phyloP scores from a whole-genome alignment of 208 protist species.

The Wallacemonas rigidus region DNA sequence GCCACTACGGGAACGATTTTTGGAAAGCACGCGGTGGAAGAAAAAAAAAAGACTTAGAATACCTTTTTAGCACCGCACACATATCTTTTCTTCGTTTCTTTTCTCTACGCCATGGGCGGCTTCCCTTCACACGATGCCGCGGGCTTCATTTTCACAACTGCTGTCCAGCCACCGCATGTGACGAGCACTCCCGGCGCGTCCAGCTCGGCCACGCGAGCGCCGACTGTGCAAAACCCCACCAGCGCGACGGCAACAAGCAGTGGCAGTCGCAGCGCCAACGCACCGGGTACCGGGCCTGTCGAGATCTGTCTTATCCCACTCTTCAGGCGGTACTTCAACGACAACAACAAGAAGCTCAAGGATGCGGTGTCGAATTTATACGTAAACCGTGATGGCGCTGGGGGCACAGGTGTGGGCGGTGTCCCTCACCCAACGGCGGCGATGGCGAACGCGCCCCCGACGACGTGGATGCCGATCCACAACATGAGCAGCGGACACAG shows the following conservation, averaged over 20 bases:
- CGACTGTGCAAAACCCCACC: neutral
- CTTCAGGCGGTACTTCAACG: slow-evolving; percentile 85
- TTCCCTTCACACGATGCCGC: slow-evolving; percentile 87
- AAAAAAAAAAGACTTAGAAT: neutral
- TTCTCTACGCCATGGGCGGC: slow-evolving; percentile 52
- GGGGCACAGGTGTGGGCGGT: neutral
- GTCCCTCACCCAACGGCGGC: neutral
- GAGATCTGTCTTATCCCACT: slow-evolving; percentile 84
- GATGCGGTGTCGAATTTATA: slow-evolving; percentile 51
- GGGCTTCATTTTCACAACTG: slow-evolving; percentile 75
- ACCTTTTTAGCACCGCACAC: neutral
- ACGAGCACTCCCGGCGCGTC: slow-evolving; percentile 16
- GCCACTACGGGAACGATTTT: too few relatives aligned
- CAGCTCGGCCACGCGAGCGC: neutral
- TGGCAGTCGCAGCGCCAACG: slow-evolving; percentile 8
- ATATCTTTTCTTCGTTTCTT: slow-evolving; percentile 20
- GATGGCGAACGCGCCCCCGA: neutral
- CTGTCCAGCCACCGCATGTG: slow-evolving; percentile 48
- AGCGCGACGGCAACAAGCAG: neutral
- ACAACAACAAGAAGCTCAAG: slow-evolving; percentile 72
- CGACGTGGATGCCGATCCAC: slow-evolving; percentile 4
- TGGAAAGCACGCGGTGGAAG: neutral
- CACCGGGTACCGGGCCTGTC: slow-evolving; percentile 22
- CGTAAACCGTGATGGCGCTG: slow-evolving; percentile 25
- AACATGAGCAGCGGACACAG: slow-evolving; percentile 5